Evolutionary conservation across 495 filamentous ascomycete genomes (phyloP).

Genomic region (Aspergillus diversus): DNA sequence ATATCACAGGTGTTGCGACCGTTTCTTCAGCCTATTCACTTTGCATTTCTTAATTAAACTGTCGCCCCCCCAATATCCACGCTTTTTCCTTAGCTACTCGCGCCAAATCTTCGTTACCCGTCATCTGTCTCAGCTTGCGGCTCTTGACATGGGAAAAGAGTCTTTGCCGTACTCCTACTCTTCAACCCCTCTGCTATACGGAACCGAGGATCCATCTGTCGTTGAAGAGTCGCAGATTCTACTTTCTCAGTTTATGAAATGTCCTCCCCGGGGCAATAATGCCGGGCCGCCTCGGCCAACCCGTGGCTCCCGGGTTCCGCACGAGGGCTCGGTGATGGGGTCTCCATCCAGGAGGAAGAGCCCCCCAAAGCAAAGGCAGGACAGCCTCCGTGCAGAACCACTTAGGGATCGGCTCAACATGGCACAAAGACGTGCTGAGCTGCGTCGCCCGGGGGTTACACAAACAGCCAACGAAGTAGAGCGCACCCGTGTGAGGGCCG

Average conservation of each 20-base stretch:
- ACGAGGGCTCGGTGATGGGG: neutral
- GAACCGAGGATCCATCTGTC: slow-evolving; percentile 22
- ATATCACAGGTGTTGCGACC: too few relatives aligned
- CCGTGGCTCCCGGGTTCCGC: neutral
- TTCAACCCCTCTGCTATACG: slow-evolving; percentile 4
- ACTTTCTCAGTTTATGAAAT: slow-evolving; percentile 28
- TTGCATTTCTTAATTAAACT: too few relatives aligned
- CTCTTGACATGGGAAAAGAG: slow-evolving; percentile 10
- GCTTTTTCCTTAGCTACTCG: too few relatives aligned
- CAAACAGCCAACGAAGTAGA: neutral
- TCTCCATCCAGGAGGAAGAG: slow-evolving; percentile 10
- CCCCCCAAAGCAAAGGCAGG: neutral
- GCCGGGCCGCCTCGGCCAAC: neutral
- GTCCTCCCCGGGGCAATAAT: slow-evolving; percentile 8
- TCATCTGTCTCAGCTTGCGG: too few relatives aligned
- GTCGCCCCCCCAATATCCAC: too few relatives aligned
- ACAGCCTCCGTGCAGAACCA: neutral
- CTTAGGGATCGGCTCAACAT: neutral
- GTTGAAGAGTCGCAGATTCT: slow-evolving; percentile 26
- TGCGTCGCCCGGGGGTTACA: neutral
- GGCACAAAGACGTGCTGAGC: neutral
- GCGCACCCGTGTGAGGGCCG: neutral
- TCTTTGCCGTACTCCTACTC: slow-evolving; percentile 1
- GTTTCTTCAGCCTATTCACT: neutral
- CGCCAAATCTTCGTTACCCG: too few relatives aligned